A percentile compares a stretch with the other conserved stretches of the same genome.
Evolutionary conservation across 306 rosid species (phyloP).

Genomic region (Dalbergia oliveri): DNA sequence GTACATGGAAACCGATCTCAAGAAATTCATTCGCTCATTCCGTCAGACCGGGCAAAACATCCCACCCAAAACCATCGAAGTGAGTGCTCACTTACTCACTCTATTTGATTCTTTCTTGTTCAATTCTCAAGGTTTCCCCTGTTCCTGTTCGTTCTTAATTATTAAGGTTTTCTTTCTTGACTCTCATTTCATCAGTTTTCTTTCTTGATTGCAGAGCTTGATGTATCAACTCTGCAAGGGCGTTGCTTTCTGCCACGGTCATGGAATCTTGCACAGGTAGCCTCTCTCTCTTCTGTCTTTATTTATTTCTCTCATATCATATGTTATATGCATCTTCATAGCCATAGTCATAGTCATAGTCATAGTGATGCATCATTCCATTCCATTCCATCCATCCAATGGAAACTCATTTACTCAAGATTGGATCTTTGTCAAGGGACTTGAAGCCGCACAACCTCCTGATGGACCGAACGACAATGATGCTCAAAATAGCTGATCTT

Average conservation of each 20-base stretch:
- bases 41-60: constrained; percentile 70
- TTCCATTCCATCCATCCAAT: too few relatives aligned
- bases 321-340: too few relatives aligned
- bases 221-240: constrained; percentile 98
- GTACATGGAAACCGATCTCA: constrained; percentile 92
- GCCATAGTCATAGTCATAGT: too few relatives aligned
- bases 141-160: too few relatives aligned
- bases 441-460: constrained; percentile 96
- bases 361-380: not conserved
- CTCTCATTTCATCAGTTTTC: not conserved
- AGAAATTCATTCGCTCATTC: constrained; percentile 76
- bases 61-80: constrained; percentile 65
- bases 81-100: not conserved
- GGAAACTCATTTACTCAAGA: not conserved
- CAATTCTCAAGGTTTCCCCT: too few relatives aligned
- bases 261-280: constrained; percentile 91
- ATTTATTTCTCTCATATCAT: not conserved
- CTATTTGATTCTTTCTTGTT: not conserved
- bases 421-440: constrained; percentile 58
- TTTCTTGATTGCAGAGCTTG: constrained; percentile 58
- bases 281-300: not conserved
- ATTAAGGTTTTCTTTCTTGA: not conserved
- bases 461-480: constrained; percentile 84
- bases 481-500: constrained; percentile 94
- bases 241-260: constrained; percentile 97